Evolutionary conservation across 768 basidiomycete species (phyloP).

Genomic region (Pleurotus djamor): DNA sequence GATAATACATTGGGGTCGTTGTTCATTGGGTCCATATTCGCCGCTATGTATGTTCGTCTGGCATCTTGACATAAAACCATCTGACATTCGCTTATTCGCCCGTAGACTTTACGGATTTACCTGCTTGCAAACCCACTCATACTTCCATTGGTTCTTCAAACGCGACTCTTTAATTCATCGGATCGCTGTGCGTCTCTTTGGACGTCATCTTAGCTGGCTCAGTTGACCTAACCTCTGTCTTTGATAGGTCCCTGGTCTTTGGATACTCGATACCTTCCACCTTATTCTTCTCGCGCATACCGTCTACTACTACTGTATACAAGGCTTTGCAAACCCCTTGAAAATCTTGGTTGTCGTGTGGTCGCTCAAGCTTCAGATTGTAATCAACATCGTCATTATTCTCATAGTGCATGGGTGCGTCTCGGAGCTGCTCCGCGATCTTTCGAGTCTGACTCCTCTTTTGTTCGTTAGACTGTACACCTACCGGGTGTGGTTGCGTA

Average conservation of each 20-base stretch:
- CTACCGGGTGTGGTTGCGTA: constrained; percentile 1
- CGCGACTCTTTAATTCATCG: not conserved
- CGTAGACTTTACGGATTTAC: not conserved
- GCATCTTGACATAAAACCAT: not conserved
- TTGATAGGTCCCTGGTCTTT: not conserved
- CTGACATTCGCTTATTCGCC: not conserved
- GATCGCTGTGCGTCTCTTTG: not conserved
- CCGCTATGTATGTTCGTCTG: not conserved
- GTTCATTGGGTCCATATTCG: constrained; percentile 1
- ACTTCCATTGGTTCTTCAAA: not conserved
- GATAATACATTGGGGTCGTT: constrained; percentile 5
- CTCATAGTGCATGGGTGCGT: not conserved
- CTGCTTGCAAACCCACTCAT: not conserved
- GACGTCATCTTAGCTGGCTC: not conserved
- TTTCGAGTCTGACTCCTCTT: not conserved
- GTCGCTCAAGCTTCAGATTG: not conserved
- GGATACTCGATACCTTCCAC: not conserved
- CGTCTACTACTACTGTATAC: not conserved
- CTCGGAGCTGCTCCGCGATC: not conserved
- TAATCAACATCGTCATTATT: not conserved
- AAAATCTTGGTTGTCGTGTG: not conserved
- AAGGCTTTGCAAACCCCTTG: not conserved
- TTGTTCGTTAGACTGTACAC: not conserved
- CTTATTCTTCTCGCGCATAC: not conserved
- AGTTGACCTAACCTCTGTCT: not conserved